Base-by-base conservation (phyloP, 2,329 filamentous ascomycete species). In the Endocalyx cinctus region DNA sequence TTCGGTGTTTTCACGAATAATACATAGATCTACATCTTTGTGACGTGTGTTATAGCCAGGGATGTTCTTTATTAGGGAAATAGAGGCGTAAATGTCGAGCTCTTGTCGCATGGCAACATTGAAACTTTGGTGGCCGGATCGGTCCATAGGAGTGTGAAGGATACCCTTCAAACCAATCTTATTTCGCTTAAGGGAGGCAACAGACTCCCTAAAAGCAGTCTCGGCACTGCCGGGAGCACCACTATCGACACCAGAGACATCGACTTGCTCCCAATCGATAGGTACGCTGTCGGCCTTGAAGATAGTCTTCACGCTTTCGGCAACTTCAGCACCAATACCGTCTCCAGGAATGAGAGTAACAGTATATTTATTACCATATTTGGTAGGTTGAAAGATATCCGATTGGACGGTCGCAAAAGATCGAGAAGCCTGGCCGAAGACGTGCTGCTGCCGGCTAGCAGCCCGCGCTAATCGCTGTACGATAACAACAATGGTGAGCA, bases 1-100 rank as follows among this genome's bases (percentile, higher is more conserved):
- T 78, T 98, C 92, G 60, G 92, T 98, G 77, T 98, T 98, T 77
- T 98, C 92, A 70, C 92, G 92, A 70, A 98, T 96, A 69, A 98
- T 96, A 81, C 89, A 95, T 52, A 97, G 80, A 66, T 98, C 92
- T 63, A 98, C 87, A 66, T 92, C 79, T 68, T 94, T 84, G 78
- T 98, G 92, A 63, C 92, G 87, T 46, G 92, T 98, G 70, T 92
- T 70, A 76, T 97, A 96, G 58, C 92, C 92, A 54, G 92, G 92
- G 58, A 98, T 97, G 77, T 98, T 98, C 84, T 97, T 97, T 77
- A 98, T 89, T 51, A 97, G 77, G 58, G 88, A 87, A 62, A 98
- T 92, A 49, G 87, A 94, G 62, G 92, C 92, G 72, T 97, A 98
- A 67, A 98, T 97, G 70, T 98, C 92, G 62, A 98, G 87, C 70